These are phyloP conservation scores for Quercus tomentella DNA, from an alignment of 331 rosid species.

Conservation along the genomic window DNA sequence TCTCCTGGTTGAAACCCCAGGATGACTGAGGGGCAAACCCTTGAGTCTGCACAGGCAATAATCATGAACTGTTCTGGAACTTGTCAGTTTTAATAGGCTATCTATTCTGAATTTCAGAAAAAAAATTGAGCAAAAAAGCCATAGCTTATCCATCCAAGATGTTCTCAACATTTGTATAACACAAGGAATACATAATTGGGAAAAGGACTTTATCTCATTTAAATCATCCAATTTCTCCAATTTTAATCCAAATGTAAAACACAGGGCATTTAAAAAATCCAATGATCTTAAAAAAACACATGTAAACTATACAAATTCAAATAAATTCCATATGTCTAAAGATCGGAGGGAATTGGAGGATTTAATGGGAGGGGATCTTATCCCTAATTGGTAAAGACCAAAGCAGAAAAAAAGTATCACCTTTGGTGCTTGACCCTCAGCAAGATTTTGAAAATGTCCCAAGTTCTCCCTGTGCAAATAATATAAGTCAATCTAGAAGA, in stretches of 20 bases:
- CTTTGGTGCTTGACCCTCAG: conserved; percentile 81
- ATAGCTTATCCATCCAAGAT: background rate
- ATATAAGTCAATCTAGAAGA: conserved; percentile 19
- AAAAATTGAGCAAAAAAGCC: background rate
- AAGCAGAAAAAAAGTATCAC: conserved; percentile 28
- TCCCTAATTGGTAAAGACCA: background rate
- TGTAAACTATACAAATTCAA: no score
- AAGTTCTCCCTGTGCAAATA: conserved; percentile 50
- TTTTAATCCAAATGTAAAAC: no score
- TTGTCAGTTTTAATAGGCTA: conserved; percentile 34
- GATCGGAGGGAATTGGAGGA: no score
- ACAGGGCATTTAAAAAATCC: no score
- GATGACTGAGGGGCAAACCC: conserved; percentile 87
- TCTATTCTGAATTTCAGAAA: conserved; percentile 1
- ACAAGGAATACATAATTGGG: background rate
- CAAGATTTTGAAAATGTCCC: conserved; percentile 71
- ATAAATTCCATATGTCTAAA: no score
- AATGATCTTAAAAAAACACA: no score
- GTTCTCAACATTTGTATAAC: background rate
- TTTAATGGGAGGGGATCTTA: no score
- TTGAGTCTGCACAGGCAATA: conserved; percentile 97
- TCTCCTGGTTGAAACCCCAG: conserved; percentile 96
- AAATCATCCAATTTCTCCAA: no score
- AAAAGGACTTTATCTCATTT: no score
- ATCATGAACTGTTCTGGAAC: conserved; percentile 82